These are phyloP conservation scores for Backusella liffmaniae DNA, from an alignment of 192 early-diverging fungal genomes.

Conservation along the genomic window DNA sequence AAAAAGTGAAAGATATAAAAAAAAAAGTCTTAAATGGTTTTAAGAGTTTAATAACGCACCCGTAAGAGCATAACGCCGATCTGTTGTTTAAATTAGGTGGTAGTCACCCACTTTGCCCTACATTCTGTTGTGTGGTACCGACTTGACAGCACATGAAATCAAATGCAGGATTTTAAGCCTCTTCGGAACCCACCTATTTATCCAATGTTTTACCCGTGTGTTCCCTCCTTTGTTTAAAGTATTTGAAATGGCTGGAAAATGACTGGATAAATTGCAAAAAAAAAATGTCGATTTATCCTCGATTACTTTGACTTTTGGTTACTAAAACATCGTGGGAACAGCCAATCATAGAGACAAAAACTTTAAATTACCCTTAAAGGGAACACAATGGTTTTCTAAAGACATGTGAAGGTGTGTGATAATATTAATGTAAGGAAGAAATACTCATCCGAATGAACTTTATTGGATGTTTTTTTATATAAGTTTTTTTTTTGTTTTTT, in stretches of 20 bases:
- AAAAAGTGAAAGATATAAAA: background rate
- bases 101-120: background rate
- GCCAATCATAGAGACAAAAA: background rate
- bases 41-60: background rate
- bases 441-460: background rate
- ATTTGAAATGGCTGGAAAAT: background rate
- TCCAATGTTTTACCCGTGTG: background rate
- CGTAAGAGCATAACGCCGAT: background rate
- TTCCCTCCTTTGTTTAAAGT: background rate
- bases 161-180: background rate
- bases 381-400: conserved; percentile 1
- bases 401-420: conserved; percentile 4
- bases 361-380: background rate
- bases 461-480: conserved; percentile 5
- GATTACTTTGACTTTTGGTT: background rate
- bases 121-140: background rate
- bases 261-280: background rate
- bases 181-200: background rate
- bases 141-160: background rate
- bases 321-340: conserved; percentile 4
- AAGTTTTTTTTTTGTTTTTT: background rate
- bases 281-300: background rate
- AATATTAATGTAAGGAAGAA: conserved; percentile 5
- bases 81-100: background rate
- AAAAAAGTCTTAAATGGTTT: background rate